A percentile compares a stretch with the other conserved stretches of the same genome.
Conservation (phyloP, 2,329 filamentous ascomycete species). For the Arthrobotrys megalospora region DNA sequence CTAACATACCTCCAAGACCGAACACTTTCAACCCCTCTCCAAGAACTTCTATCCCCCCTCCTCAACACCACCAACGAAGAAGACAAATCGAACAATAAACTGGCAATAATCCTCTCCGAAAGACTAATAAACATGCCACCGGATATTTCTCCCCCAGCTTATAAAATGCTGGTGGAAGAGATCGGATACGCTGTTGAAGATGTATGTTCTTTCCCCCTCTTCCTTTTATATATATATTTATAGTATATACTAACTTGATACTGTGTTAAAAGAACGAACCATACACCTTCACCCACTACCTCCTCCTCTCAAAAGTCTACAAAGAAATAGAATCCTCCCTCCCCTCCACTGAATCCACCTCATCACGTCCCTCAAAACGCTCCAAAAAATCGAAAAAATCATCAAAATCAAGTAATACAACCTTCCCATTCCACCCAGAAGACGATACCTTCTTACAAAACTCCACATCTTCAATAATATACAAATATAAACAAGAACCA, state of each 20-base stretch:
- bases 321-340: conserved; percentile 86
- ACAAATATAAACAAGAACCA: conserved; percentile 82
- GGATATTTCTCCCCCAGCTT: conserved; percentile 92
- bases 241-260: neutral
- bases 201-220: conserved; percentile 42
- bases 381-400: conserved; percentile 25
- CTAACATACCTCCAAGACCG: conserved; percentile 73
- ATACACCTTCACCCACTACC: conserved; percentile 92
- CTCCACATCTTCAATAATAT: conserved; percentile 74
- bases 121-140: conserved; percentile 96
- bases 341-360: conserved; percentile 70
- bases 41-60: conserved; percentile 62
- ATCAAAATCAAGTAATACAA: conserved; percentile 8
- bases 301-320: conserved; percentile 93
- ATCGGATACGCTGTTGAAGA: conserved; percentile 89
- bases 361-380: conserved; percentile 19
- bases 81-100: conserved; percentile 70
- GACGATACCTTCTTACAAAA: conserved; percentile 80
- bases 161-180: conserved; percentile 93
- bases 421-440: conserved; percentile 94
- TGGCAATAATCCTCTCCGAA: conserved; percentile 91
- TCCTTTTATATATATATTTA: neutral
- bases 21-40: conserved; percentile 65
- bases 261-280: conserved; percentile 75
- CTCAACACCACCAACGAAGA: conserved; percentile 45